A percentile compares a stretch with the other conserved stretches of the same genome.
phyloP scores from a whole-genome alignment of 2,329 filamentous ascomycete genomes.

The Colletotrichum tofieldiae region DNA sequence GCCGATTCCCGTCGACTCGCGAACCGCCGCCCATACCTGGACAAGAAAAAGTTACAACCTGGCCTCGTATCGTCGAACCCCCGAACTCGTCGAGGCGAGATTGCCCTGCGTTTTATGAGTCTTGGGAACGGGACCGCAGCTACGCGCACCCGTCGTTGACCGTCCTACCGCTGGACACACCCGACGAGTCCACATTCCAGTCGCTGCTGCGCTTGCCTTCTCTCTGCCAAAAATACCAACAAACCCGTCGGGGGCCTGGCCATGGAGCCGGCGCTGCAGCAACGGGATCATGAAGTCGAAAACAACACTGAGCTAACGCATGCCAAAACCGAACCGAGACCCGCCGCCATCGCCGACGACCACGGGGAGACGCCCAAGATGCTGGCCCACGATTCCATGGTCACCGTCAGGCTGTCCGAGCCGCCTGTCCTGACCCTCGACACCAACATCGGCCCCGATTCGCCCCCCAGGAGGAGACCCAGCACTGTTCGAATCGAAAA shows the following conservation, averaged over 20 bases:
- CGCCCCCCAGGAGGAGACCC: slow-evolving; percentile 36
- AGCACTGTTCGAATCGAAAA: slow-evolving; percentile 43
- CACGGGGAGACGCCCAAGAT: slow-evolving; percentile 43
- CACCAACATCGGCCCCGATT: slow-evolving; percentile 54
- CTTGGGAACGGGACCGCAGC: slow-evolving; percentile 22
- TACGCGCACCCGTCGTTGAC: slow-evolving; percentile 30
- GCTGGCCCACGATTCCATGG: slow-evolving; percentile 77
- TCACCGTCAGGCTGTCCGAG: slow-evolving; percentile 82
- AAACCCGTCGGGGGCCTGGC: slow-evolving; percentile 28
- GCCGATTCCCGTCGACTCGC: slow-evolving; percentile 21
- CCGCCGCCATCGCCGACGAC: slow-evolving; percentile 24
- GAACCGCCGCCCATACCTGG: slow-evolving; percentile 6
- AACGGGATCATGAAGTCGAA: slow-evolving; percentile 37
- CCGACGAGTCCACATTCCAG: slow-evolving; percentile 39
- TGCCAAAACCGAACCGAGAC: slow-evolving; percentile 41
- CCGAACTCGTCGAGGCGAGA: slow-evolving; percentile 25
- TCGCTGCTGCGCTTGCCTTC: slow-evolving; percentile 5
- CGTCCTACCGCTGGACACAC: slow-evolving; percentile 25
- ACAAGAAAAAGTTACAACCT: neutral
- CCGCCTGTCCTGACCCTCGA: slow-evolving; percentile 68
- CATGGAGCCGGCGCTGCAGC: slow-evolving; percentile 41
- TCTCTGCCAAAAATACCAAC: slow-evolving; percentile 28
- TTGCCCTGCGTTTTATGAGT: slow-evolving; percentile 38
- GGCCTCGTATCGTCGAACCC: slow-evolving; percentile 3
- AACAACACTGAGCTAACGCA: slow-evolving; percentile 40